Percentiles rank a stretch among this genome's conserved stretches.
Conservation (phyloP, 495 filamentous ascomycete genomes). For the Penicillium fimorum region DNA sequence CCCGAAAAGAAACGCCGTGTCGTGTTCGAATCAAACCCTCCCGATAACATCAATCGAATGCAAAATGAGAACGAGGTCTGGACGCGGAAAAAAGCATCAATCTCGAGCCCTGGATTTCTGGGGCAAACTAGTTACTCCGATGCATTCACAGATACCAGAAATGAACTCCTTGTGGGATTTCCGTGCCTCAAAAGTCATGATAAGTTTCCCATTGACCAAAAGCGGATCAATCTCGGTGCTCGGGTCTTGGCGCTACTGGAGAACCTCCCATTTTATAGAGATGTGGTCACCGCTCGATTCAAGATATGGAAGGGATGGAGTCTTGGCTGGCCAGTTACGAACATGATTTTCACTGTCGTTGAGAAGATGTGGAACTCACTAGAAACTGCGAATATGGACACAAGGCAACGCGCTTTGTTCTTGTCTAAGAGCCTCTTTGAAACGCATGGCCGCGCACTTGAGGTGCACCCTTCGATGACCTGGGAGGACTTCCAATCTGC, state of each 20-base stretch:
- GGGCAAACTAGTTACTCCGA: conserved; percentile 46
- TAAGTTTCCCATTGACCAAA: conserved; percentile 15
- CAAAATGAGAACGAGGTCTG: conserved; percentile 6
- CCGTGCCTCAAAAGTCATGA: not conserved
- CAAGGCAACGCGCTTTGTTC: conserved; percentile 12
- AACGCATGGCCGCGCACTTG: conserved; percentile 16
- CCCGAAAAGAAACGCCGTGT: not conserved
- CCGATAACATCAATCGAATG: too few relatives aligned
- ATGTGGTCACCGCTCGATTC: conserved; percentile 23
- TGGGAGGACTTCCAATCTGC: conserved; percentile 20
- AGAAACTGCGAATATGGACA: conserved; percentile 10
- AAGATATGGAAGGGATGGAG: conserved; percentile 23
- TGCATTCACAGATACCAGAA: conserved; percentile 26
- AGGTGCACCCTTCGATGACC: conserved; percentile 18
- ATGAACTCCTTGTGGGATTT: not conserved
- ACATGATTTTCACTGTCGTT: conserved; percentile 17
- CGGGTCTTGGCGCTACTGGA: conserved; percentile 23
- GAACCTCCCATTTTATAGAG: conserved; percentile 24
- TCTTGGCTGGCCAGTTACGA: conserved; percentile 17
- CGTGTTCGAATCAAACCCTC: not conserved
- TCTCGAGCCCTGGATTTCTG: conserved; percentile 24
- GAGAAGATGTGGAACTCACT: conserved; percentile 20
- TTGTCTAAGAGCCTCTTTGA: conserved; percentile 26
- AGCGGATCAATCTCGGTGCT: conserved; percentile 24
- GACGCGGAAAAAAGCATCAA: conserved; percentile 14